A percentile compares a stretch with the other conserved stretches of the same genome.
Conservation (phyloP, 2,329 filamentous ascomycete species). For the Pseudogymnoascus destructans region DNA sequence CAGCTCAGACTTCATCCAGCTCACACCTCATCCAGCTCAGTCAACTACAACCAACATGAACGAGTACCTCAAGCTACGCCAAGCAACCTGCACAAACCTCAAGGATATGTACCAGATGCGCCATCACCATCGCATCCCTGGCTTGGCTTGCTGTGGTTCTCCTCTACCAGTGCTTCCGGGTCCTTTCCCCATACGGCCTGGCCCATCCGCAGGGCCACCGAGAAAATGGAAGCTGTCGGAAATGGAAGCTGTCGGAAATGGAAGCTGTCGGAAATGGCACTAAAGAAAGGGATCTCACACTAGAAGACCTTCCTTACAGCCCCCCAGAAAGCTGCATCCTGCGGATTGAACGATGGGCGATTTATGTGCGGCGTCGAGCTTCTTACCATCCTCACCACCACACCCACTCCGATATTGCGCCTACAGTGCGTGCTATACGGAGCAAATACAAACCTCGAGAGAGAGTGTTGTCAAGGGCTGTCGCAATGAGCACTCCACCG, state of each 20-base stretch:
- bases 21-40: not conserved
- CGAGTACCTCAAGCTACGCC: not conserved
- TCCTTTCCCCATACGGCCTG: not conserved
- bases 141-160: not conserved
- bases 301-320: not conserved
- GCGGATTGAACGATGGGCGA: not conserved
- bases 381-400: not conserved
- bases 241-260: not conserved
- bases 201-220: conserved; percentile 9
- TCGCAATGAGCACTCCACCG: not conserved
- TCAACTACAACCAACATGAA: not conserved
- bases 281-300: not conserved
- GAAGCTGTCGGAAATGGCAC: not conserved
- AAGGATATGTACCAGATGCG: not conserved
- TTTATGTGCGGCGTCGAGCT: not conserved
- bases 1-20: no score
- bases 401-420: not conserved
- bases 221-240: conserved; percentile 3
- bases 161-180: not conserved
- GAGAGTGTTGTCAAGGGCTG: not conserved
- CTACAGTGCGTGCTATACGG: not conserved
- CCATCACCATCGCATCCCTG: not conserved
- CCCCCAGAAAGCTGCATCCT: not conserved
- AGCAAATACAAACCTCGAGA: not conserved
- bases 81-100: not conserved